Base-by-base conservation (phyloP, 805 yeast species). In the Wickerhamiella spandovensis region DNA sequence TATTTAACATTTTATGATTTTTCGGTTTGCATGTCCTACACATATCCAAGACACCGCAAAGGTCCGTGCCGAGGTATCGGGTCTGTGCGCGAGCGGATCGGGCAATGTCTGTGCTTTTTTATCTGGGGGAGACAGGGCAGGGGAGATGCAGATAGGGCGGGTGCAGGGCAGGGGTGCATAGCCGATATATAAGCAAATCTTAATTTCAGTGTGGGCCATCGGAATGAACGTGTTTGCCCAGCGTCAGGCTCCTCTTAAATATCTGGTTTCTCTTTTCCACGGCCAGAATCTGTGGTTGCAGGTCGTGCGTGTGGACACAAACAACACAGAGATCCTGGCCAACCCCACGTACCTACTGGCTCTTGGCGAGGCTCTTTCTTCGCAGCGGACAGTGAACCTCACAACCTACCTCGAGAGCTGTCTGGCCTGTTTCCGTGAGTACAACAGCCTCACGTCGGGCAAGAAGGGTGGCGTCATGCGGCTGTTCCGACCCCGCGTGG, bases 181-280 rank as follows among this genome's bases (percentile, higher is more conserved):
- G 20, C 42, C 22, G 22, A 38, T 20, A 38, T 28, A 28, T 28
- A 5, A 28, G 32, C 43, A 38, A 25, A 17, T n/a, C 17, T 15
- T 9, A 18, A 81, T 0, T 28, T 28, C 12, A 28, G 32, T 28
- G 32, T 28, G 32, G 32, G 32, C 32, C 32, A 28, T 28, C 32
- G 7, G n/a, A 12, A 28, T 28, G 32, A 28, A 28, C 32, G 41
- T 37, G 3, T 44, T 44, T 22, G 39, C 48, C 37, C 39, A 41
- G 35, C 47, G 54, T 5, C 49, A 48, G 43, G 42, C 47, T 25
- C 30, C 49, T 8, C 51, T 51, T 28, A 48, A 46, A 30, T 51
- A 51, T 44, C 49, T 51, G 17, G 49, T 48, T 43, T 51, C 51
- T 12, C 45, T 49, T 1, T 38, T 44, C 22, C 50, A 51, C 23